These are phyloP conservation scores for Blastobotrys americana DNA, from an alignment of 805 yeast species.

Conservation along the genomic window DNA sequence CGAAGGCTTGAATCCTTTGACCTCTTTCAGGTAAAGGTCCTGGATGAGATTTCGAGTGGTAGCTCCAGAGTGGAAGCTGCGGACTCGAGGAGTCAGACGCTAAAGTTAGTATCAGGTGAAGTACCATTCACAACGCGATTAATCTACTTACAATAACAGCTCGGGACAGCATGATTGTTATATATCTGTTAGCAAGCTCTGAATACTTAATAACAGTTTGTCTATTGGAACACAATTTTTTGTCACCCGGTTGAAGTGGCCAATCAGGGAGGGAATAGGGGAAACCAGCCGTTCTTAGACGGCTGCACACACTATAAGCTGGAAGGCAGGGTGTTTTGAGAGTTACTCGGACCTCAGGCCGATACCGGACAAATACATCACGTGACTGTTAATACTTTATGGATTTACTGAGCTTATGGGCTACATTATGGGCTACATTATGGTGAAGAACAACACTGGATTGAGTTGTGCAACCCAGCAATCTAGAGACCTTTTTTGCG, in stretches of 20 bases:
- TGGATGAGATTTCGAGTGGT: slow-evolving; percentile 52
- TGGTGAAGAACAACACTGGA: too few relatives aligned
- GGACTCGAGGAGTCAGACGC: slow-evolving; percentile 17
- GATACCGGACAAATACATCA: too few relatives aligned
- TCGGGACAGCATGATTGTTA: not conserved
- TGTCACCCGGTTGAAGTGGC: not conserved
- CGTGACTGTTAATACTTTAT: too few relatives aligned
- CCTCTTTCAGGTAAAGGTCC: slow-evolving; percentile 80
- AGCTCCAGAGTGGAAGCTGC: slow-evolving; percentile 23
- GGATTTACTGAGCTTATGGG: too few relatives aligned
- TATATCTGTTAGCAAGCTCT: too few relatives aligned
- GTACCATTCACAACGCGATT: not conserved
- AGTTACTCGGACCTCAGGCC: too few relatives aligned
- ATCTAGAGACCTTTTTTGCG: too few relatives aligned
- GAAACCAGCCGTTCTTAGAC: not conserved
- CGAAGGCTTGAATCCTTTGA: slow-evolving; percentile 83
- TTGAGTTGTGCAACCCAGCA: too few relatives aligned
- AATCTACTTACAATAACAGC: not conserved
- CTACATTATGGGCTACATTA: too few relatives aligned
- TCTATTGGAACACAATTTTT: not conserved
- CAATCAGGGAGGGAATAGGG: not conserved
- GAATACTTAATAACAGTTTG: not conserved
- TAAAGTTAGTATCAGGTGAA: slow-evolving; percentile 6
- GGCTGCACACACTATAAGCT: too few relatives aligned
- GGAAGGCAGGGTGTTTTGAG: too few relatives aligned